Evolutionary conservation across 2,329 filamentous ascomycete genomes (phyloP).

Genomic region (Fusarium mexicanum): DNA sequence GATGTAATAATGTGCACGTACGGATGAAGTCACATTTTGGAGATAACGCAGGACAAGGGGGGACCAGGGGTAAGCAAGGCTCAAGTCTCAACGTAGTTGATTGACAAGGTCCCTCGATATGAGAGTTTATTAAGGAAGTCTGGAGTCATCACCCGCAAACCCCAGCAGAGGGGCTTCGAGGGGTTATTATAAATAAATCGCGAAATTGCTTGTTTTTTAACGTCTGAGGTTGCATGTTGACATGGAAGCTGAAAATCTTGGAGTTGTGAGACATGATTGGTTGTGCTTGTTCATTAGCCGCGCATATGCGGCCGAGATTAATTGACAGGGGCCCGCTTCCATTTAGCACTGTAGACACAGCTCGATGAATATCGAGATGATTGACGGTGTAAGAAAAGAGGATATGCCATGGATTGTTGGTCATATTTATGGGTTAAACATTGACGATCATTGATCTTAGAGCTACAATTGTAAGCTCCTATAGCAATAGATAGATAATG

Average conservation of each 20-base stretch:
- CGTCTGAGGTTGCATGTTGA: background rate
- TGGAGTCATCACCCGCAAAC: conserved; percentile 2
- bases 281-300: conserved; percentile 36
- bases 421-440: no score
- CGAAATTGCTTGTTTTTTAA: conserved; percentile 31
- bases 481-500: no score
- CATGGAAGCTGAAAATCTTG: conserved; percentile 1
- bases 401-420: background rate
- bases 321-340: conserved; percentile 22
- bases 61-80: background rate
- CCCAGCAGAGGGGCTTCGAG: conserved; percentile 4
- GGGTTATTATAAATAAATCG: conserved; percentile 12
- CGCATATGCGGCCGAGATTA: conserved; percentile 45
- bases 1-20: conserved; percentile 15
- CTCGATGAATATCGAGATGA: background rate
- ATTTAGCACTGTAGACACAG: conserved; percentile 29
- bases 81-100: background rate
- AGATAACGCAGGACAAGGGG: background rate
- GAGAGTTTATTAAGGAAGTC: conserved; percentile 8
- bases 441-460: rapidly evolving
- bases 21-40: conserved; percentile 13
- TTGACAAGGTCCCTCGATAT: conserved; percentile 2
- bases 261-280: conserved; percentile 33
- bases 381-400: background rate
- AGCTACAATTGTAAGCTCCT: background rate